Evolutionary conservation across 164 flowering plant species (phyloP).

Genomic region (Chimonanthus salicifolius): DNA sequence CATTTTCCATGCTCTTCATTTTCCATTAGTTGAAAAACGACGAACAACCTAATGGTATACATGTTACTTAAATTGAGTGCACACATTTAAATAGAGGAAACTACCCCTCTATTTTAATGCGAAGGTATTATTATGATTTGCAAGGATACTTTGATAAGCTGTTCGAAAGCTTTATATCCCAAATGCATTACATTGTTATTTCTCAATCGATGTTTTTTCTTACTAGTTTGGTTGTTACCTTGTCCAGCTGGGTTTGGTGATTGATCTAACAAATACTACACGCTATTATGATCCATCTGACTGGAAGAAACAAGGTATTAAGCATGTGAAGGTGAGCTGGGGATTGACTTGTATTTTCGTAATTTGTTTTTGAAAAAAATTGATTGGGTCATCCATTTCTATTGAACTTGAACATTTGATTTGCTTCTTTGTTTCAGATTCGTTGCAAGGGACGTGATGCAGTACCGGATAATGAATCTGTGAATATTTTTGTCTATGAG

Average conservation of each 20-base stretch:
- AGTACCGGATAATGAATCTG: constrained; percentile 81
- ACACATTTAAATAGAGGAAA: too few species aligned
- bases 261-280: constrained; percentile 83
- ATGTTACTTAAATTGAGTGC: too few species aligned
- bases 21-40: too few species aligned
- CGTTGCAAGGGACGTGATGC: constrained; percentile 81
- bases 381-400: not conserved
- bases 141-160: too few species aligned
- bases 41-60: too few species aligned
- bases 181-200: too few species aligned
- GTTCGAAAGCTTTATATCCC: too few species aligned
- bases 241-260: constrained; percentile 83
- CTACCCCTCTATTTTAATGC: too few species aligned
- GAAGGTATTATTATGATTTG: too few species aligned
- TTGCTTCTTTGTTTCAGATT: constrained; percentile 40
- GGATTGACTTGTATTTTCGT: not conserved
- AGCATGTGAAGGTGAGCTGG: constrained; percentile 80
- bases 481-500: constrained; percentile 77
- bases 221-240: not conserved
- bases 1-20: too few species aligned
- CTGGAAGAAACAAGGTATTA: constrained; percentile 76
- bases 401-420: not conserved
- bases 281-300: constrained; percentile 67
- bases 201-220: too few species aligned
- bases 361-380: not conserved